These are phyloP conservation scores for Anastatica hierochuntica DNA, from an alignment of 345 rosid genomes.

Conservation along the genomic window DNA sequence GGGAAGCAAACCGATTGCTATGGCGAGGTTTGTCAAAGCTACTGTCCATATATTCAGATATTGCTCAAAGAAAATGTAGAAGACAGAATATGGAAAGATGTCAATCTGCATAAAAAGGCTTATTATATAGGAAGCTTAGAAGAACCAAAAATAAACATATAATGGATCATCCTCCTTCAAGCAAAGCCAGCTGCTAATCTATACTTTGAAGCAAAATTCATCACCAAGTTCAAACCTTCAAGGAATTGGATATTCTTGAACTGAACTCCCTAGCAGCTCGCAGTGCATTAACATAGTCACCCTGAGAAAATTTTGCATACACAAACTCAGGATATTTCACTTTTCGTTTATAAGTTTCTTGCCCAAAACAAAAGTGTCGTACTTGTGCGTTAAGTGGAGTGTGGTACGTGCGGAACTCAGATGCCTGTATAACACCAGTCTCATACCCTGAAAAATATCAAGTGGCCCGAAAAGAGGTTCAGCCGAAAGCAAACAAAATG, in stretches of 20 bases:
- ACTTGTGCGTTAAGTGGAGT: slow-evolving; percentile 89
- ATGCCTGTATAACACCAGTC: slow-evolving; percentile 71
- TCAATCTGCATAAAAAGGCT: slow-evolving; percentile 50
- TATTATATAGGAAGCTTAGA: slow-evolving; percentile 18
- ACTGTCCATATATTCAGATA: slow-evolving; percentile 85
- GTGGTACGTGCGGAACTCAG: slow-evolving; percentile 91
- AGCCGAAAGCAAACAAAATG: slow-evolving; percentile 29
- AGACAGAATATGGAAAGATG: slow-evolving; percentile 85
- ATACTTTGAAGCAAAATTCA: not conserved
- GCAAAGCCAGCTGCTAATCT: slow-evolving; percentile 8
- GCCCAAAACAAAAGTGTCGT: slow-evolving; percentile 5
- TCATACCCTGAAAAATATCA: slow-evolving; percentile 50
- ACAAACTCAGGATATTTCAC: slow-evolving; percentile 9
- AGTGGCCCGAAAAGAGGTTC: slow-evolving; percentile 15
- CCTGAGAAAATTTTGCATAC: slow-evolving; percentile 32
- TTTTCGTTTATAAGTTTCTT: slow-evolving; percentile 2
- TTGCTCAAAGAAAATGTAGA: slow-evolving; percentile 93
- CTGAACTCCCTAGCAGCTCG: slow-evolving; percentile 87
- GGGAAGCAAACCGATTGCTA: slow-evolving; percentile 73
- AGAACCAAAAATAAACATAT: slow-evolving; percentile 4
- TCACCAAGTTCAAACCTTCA: slow-evolving; percentile 44
- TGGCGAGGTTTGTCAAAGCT: slow-evolving; percentile 69
- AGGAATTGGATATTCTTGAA: slow-evolving; percentile 55
- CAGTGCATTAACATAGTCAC: slow-evolving; percentile 71
- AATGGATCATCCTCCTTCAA: slow-evolving; percentile 4